Evolutionary conservation across 257 asterid species (phyloP), one percentile per base, ranked within the genome.

Genomic region (Paraleonurus japonicus): DNA sequence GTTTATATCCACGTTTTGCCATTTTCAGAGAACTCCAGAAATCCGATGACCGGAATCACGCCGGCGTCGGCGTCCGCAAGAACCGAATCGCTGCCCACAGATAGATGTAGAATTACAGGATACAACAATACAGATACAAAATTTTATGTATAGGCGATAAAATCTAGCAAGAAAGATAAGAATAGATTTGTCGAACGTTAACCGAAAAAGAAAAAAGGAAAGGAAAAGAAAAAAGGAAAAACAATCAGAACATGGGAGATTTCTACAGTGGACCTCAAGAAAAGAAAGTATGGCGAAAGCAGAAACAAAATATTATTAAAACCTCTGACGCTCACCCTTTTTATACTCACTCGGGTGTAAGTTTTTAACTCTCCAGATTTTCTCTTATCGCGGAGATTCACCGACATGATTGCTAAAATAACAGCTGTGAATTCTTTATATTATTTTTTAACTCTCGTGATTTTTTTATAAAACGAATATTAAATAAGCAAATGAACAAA

Each of bases 1-100:
- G 79, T 83, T 95, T 95, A 74, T 95, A 95, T 32, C 98, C 97
- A 30, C 98, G 95, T 67, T 88, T 88, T 72, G 92, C 92, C 98
- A 95, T 95, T 75, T 55, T 69, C 51, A 7, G 2, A 53, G 76
- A 48, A 54, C 74, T 59, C 75, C 69, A 41, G 43, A 35, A 72
- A 43, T 32, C 70, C 60, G 77, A 26, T 17, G 55, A 58, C 77
- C 75, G 33, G 59, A 69, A 73, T 72, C 65, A 47, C 78, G 75
- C 71, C 80, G 71, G 13, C 60, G 81, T 62, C 82, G 76, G 77
- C 37, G 66, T 37, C 65, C 70, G 68, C 73, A 32, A 82, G 60
- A 78, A 65, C 58, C 64, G 23, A 70, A 74, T 71, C 72, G 65
- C 26, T 13, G 54, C 26, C 58, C 74, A 45, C 58, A 35, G 65